Base-by-base conservation (phyloP, 495 filamentous ascomycete genomes). In the Hypoxylon fragiforme region DNA sequence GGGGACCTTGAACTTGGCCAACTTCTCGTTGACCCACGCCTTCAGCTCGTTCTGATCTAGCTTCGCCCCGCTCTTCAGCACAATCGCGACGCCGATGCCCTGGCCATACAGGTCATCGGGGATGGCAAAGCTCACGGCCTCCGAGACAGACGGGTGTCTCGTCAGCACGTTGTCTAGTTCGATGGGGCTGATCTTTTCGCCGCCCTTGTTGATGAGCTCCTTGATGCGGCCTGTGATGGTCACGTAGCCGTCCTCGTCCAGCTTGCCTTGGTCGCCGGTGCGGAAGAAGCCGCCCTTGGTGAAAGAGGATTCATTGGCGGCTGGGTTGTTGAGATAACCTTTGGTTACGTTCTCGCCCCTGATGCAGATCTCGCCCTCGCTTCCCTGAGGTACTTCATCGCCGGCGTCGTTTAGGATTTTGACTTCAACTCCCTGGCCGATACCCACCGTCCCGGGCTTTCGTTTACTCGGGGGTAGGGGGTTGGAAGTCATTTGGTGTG, bases 401-500 rank as follows among this genome's bases (percentile, higher is more conserved):
- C 85, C 86, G 0, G 73, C 73, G 34, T 78, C 72, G 62, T 91
- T 81, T 13, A 92, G 79, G 50, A 95, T 91, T 58, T 77, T 78
- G 7, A 95, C 76, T 52, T 92, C 87, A 5, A 95, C 88, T 44
- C 89, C 89, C 68, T 91, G 87, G 8, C 87, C 87, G 11, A 91
- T 58, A 1, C 89, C 89, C 0, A 94, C 89, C 37, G 85, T 86
- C 13, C 90, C 90, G 0, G 90, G 90, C 66, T 84, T 81, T 46
- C 89, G 81, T 67, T 85, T 83, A 15, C 68, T 79, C 0, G 86
- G 84, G 0, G 89, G 88, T 0, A 92, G 79, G 15, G 89, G 89
- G 74, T 92, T 94, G 43, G 85, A 89, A 8, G 89, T 90, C 86
- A 95, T 92, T 64, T 92, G 90, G 69, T 92, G 90, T 7, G 90